phyloP scores from a whole-genome alignment of 2,329 filamentous ascomycete genomes.

The Claviceps pazoutovae region DNA sequence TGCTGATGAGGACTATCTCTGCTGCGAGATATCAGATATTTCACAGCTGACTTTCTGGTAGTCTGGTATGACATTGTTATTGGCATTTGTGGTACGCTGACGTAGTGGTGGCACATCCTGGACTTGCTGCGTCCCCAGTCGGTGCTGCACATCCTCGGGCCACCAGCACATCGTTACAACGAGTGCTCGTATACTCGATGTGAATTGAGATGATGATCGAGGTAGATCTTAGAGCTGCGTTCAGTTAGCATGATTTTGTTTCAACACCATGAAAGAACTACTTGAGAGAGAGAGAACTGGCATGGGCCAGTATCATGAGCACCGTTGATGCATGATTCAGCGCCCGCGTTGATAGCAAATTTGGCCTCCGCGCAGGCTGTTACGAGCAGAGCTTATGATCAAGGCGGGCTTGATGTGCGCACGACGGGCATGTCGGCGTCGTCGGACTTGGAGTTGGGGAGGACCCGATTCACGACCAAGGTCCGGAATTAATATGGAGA shows the following conservation, averaged over 20 bases:
- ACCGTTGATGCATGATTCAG: neutral
- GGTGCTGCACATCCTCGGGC: neutral
- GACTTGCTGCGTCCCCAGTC: neutral
- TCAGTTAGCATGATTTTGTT: conserved; percentile 1
- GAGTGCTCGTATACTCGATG: neutral
- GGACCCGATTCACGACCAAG: neutral
- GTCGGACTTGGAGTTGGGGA: neutral
- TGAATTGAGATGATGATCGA: neutral
- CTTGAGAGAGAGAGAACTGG: neutral
- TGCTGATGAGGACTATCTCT: neutral
- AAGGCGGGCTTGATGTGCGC: neutral
- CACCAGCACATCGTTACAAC: neutral
- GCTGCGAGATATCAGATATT: neutral
- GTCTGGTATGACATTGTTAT: neutral
- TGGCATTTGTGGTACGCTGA: neutral
- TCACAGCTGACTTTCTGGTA: neutral
- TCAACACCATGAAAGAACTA: neutral
- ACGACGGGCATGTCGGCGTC: neutral
- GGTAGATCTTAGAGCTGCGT: neutral
- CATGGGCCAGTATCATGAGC: neutral
- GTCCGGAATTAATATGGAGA: neutral
- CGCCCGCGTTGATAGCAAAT: neutral
- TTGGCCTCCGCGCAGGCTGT: neutral
- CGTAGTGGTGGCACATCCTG: conserved; percentile 1
- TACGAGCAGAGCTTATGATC: neutral